Conservation (phyloP, 768 basidiomycete species). For the Lactarius trivialis region DNA sequence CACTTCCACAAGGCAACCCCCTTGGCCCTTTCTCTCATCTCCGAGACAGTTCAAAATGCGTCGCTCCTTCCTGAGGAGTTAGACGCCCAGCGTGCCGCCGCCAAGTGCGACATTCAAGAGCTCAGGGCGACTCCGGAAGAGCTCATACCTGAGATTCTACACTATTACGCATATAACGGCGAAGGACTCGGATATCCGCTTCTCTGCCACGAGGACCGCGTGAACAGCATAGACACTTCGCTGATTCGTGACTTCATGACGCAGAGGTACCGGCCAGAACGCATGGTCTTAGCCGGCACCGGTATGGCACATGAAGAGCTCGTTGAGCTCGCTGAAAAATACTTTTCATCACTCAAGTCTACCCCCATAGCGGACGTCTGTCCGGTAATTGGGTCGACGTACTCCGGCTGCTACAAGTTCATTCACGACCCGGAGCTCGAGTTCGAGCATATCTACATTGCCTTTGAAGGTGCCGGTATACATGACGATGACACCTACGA, state of each 20-base stretch:
- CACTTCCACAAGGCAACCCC: slow-evolving; percentile 82
- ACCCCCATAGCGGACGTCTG: slow-evolving; percentile 24
- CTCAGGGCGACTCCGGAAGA: slow-evolving; percentile 85
- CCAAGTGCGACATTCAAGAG: slow-evolving; percentile 86
- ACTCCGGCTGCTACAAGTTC: slow-evolving; percentile 81
- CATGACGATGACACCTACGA: slow-evolving; percentile 90
- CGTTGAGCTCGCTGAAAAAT: slow-evolving; percentile 76
- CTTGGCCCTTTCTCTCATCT: slow-evolving; percentile 77
- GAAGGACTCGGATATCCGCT: slow-evolving; percentile 85
- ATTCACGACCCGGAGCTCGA: slow-evolving; percentile 55
- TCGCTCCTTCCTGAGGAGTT: slow-evolving; percentile 73
- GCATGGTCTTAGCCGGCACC: slow-evolving; percentile 92
- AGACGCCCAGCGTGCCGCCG: slow-evolving; percentile 76
- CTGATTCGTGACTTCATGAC: slow-evolving; percentile 58
- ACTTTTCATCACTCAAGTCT: slow-evolving; percentile 64
- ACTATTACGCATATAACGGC: slow-evolving; percentile 73
- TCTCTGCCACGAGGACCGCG: slow-evolving; percentile 80
- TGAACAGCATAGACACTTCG: slow-evolving; percentile 56
- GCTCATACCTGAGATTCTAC: slow-evolving; percentile 86
- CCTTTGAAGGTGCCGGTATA: slow-evolving; percentile 86
- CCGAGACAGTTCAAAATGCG: slow-evolving; percentile 84
- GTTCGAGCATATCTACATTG: slow-evolving; percentile 90
- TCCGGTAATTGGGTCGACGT: slow-evolving; percentile 36
- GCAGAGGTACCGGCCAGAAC: slow-evolving; percentile 87
- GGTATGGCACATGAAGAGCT: slow-evolving; percentile 88